phyloP scores from a whole-genome alignment of 768 basidiomycete genomes.

The Serendipita indica region DNA sequence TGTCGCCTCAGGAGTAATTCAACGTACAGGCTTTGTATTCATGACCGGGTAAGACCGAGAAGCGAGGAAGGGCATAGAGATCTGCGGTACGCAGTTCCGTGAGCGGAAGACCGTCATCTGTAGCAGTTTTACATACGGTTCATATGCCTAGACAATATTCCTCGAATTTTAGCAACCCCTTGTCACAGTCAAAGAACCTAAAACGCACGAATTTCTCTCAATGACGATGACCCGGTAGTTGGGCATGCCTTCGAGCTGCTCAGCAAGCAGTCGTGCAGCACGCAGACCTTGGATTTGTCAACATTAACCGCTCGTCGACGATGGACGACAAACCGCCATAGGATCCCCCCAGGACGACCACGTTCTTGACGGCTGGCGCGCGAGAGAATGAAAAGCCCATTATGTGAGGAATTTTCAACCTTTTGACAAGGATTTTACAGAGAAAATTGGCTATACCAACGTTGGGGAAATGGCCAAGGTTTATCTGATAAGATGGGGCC shows the following conservation, averaged over 20 bases:
- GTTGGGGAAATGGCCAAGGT: not conserved
- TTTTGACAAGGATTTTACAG: too few species aligned
- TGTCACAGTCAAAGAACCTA: not conserved
- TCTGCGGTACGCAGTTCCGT: not conserved
- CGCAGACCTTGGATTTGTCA: not conserved
- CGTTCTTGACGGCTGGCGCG: not conserved
- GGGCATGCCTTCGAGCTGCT: not conserved
- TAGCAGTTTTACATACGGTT: not conserved
- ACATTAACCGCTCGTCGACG: not conserved
- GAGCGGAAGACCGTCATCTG: not conserved
- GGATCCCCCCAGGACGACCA: not conserved
- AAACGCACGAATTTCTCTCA: slow-evolving; percentile 2
- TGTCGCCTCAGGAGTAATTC: not conserved
- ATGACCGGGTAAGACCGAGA: not conserved
- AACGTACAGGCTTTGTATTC: slow-evolving; percentile 3
- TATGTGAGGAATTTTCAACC: too few species aligned
- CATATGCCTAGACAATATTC: not conserved
- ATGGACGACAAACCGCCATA: not conserved
- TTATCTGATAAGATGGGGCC: slow-evolving; percentile 1
- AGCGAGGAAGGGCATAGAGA: slow-evolving; percentile 3
- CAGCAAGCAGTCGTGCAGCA: not conserved
- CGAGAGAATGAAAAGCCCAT: not conserved
- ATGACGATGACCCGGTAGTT: slow-evolving; percentile 6
- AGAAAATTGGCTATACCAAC: not conserved
- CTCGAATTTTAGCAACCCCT: not conserved